These are phyloP conservation scores for Hypoxylon sp. DNA, from an alignment of 2,329 filamentous ascomycete species.

Conservation along the genomic window DNA sequence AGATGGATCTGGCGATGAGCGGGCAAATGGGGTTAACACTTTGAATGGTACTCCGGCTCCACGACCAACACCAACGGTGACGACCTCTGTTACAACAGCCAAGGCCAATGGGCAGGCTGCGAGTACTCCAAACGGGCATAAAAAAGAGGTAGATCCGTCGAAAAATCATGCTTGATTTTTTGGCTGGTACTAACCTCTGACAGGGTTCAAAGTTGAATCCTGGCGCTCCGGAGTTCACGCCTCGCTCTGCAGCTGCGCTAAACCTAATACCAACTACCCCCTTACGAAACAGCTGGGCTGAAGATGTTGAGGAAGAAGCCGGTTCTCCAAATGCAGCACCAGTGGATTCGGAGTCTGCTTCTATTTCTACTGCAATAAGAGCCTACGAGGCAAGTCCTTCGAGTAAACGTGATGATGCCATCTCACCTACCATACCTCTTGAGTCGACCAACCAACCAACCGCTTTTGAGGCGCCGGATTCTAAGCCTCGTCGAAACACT, in stretches of 20 bases:
- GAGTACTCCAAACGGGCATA: constrained; percentile 57
- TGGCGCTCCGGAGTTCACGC: constrained; percentile 69
- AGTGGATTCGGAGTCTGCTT: constrained; percentile 40
- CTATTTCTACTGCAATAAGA: constrained; percentile 41
- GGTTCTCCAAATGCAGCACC: constrained; percentile 23
- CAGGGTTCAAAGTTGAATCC: constrained; percentile 71
- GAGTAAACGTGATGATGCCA: constrained; percentile 40
- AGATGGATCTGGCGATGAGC: constrained; percentile 40
- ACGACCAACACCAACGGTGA: constrained; percentile 28
- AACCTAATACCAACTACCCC: constrained; percentile 37
- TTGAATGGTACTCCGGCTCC: constrained; percentile 31
- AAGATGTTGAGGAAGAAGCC: constrained; percentile 50
- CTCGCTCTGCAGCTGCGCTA: constrained; percentile 55
- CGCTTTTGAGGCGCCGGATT: constrained; percentile 34
- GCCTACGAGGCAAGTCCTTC: constrained; percentile 25
- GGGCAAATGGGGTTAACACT: constrained; percentile 26
- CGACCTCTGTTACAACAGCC: constrained; percentile 36
- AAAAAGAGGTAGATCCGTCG: constrained; percentile 67
- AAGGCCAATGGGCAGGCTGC: constrained; percentile 50
- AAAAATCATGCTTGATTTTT: constrained; percentile 59
- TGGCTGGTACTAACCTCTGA: constrained; percentile 62
- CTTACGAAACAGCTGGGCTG: constrained; percentile 51
- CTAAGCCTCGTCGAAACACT: constrained; percentile 50
- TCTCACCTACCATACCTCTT: constrained; percentile 37
- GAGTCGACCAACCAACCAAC: constrained; percentile 24